Base-by-base conservation (phyloP, 257 asterid species). In the Solanum medicagineum region DNA sequence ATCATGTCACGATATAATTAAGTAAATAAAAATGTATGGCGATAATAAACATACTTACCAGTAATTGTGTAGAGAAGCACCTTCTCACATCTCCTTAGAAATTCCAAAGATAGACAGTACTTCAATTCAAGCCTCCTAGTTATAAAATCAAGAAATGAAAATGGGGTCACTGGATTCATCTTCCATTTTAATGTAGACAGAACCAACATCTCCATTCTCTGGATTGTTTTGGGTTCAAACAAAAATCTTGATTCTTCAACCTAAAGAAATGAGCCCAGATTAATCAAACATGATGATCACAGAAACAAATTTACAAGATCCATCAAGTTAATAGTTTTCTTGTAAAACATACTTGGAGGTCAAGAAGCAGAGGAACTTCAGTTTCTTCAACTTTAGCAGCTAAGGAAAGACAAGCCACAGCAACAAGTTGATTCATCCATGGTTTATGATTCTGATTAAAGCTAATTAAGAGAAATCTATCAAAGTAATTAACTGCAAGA, bases 301-400 rank as follows among this genome's bases (percentile, higher is more conserved):
- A 80, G 51, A 26, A 63, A 3, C 42, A 59, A 70, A 83, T 55
- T 49, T 0, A 49, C 22, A 75, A 49, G 82, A 75, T 49, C 22
- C 60, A 13, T 47, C 1, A 5, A 10, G 11, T 42, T 8, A 65
- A 17, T 1, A 32, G 7, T 5, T 6, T 10, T 44, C 15, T 77
- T 49, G 47, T 26, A 81, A 81, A 83, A 85, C 95, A 81, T 93
- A 95, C 97, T 92, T 95, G 98, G 86, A 95, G 88, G 85, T 94
- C 97, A 74, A 91, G 51, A 77, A 95, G 95, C 1, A 93, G 94
- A 84, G 97, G 98, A 10, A 90, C 97, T 84, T 87, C 89, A 87
- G 92, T 89, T 86, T 94, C 98, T 79, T 95, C 98, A 80, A 95
- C 90, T 91, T 95, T 93, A 0, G 97, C 96, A 91, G 98, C 97